A percentile compares a stretch with the other conserved stretches of the same genome.
These are phyloP conservation scores for Penicillium goetzii DNA, from an alignment of 495 filamentous ascomycete genomes.

Conservation along the genomic window DNA sequence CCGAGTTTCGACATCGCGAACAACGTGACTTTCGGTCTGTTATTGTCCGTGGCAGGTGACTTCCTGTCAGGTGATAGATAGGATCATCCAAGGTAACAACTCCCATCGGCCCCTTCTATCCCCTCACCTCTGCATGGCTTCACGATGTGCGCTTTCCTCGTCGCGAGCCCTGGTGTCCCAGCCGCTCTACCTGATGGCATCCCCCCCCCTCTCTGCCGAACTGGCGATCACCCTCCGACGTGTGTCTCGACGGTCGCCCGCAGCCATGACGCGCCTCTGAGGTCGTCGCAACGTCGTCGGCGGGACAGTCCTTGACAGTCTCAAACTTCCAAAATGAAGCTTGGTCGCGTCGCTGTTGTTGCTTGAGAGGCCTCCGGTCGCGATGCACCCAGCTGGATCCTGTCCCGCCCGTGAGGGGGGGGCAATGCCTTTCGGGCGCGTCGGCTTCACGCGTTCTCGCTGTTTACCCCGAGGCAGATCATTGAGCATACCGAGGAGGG, in stretches of 20 bases:
- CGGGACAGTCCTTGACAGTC: constrained; percentile 4
- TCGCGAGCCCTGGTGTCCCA: constrained; percentile 5
- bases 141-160: constrained; percentile 11
- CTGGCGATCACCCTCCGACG: constrained; percentile 16
- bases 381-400: constrained; percentile 11
- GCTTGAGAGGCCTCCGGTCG: neutral
- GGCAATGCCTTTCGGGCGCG: constrained; percentile 27
- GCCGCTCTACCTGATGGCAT: neutral
- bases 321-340: neutral
- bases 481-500: constrained; percentile 21
- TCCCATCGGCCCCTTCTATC: constrained; percentile 23
- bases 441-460: constrained; percentile 35
- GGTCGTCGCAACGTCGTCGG: constrained; percentile 18
- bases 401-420: constrained; percentile 3
- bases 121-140: constrained; percentile 14
- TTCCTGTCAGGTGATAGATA: constrained; percentile 58
- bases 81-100: constrained; percentile 52
- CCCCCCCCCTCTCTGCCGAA: constrained; percentile 2
- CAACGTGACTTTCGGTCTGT: constrained; percentile 46
- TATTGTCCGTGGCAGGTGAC: constrained; percentile 56
- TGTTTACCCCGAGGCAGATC: constrained; percentile 27
- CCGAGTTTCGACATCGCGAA: constrained; percentile 34
- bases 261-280: constrained; percentile 39
- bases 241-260: constrained; percentile 37
- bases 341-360: constrained; percentile 8